Conservation (phyloP, 1,284 basidiomycete species). For the Marasmius oreades region DNA sequence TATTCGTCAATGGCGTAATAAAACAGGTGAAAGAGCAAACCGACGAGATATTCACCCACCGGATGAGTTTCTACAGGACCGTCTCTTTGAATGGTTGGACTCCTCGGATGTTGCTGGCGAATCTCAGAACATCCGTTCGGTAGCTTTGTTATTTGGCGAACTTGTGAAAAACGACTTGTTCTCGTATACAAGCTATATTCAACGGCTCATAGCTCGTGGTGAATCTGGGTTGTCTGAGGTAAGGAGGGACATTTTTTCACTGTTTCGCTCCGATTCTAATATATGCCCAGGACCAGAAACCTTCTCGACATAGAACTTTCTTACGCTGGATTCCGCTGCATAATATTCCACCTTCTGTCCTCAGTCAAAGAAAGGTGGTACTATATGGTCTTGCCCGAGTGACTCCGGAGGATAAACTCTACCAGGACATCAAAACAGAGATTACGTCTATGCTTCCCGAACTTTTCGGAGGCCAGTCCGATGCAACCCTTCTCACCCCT, state of each 20-base stretch:
- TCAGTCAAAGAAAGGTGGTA: conserved; percentile 63
- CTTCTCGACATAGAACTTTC: conserved; percentile 65
- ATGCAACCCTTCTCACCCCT: conserved; percentile 29
- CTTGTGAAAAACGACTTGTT: conserved; percentile 75
- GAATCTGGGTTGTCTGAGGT: conserved; percentile 65
- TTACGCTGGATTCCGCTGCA: conserved; percentile 68
- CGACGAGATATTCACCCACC: conserved; percentile 55
- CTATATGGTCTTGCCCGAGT: conserved; percentile 65
- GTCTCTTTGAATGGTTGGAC: conserved; percentile 86
- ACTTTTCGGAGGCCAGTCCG: conserved; percentile 53
- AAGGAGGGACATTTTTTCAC: conserved; percentile 10
- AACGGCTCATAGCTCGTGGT: conserved; percentile 80
- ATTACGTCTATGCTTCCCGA: conserved; percentile 62
- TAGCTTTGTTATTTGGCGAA: conserved; percentile 78
- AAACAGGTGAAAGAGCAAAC: conserved; percentile 55
- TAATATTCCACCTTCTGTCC: conserved; percentile 49
- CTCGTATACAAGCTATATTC: conserved; percentile 82
- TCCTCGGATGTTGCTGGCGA: conserved; percentile 60
- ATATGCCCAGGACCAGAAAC: conserved; percentile 23
- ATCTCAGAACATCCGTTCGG: conserved; percentile 51
- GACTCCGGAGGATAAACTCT: conserved; percentile 64
- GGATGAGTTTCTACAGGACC: conserved; percentile 62
- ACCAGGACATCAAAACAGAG: conserved; percentile 65
- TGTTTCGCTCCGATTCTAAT: background rate
- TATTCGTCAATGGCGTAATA: conserved; percentile 68